These are phyloP conservation scores for Aspergillus neoniger DNA, from an alignment of 2,329 filamentous ascomycete genomes.

Conservation along the genomic window DNA sequence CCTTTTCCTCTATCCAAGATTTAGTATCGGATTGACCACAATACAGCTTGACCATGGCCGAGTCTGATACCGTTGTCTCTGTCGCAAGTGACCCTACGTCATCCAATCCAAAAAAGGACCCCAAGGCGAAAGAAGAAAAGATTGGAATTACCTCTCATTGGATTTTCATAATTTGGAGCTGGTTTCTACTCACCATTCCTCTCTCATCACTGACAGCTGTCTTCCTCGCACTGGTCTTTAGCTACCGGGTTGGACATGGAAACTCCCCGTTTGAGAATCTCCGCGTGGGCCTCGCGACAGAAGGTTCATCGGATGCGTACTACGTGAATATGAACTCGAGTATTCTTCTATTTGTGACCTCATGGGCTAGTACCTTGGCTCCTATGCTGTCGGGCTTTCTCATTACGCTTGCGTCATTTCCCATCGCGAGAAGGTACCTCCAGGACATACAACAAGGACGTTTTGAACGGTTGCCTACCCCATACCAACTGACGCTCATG, in stretches of 20 bases:
- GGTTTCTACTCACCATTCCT: constrained; percentile 9
- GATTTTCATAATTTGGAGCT: not conserved
- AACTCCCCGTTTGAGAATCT: constrained; percentile 3
- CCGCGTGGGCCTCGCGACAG: not conserved
- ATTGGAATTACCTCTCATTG: not conserved
- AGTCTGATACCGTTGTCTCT: not conserved
- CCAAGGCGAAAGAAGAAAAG: not conserved
- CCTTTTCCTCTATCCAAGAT: too few species aligned
- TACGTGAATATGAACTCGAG: constrained; percentile 15
- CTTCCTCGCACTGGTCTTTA: constrained; percentile 12
- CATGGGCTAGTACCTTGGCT: constrained; percentile 22
- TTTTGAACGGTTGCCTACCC: constrained; percentile 17
- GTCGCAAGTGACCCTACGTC: not conserved
- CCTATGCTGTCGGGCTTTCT: constrained; percentile 26
- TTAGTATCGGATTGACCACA: not conserved
- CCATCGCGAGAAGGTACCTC: constrained; percentile 18
- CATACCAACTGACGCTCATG: constrained; percentile 21
- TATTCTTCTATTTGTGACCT: constrained; percentile 10
- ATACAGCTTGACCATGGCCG: not conserved
- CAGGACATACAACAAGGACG: constrained; percentile 8
- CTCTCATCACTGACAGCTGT: constrained; percentile 9
- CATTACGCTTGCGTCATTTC: constrained; percentile 28
- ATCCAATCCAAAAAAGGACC: not conserved
- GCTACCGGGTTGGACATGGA: constrained; percentile 5
- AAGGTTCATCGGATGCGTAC: not conserved